phyloP scores from a whole-genome alignment of 2,329 filamentous ascomycete genomes.

The Colletotrichum musicola region DNA sequence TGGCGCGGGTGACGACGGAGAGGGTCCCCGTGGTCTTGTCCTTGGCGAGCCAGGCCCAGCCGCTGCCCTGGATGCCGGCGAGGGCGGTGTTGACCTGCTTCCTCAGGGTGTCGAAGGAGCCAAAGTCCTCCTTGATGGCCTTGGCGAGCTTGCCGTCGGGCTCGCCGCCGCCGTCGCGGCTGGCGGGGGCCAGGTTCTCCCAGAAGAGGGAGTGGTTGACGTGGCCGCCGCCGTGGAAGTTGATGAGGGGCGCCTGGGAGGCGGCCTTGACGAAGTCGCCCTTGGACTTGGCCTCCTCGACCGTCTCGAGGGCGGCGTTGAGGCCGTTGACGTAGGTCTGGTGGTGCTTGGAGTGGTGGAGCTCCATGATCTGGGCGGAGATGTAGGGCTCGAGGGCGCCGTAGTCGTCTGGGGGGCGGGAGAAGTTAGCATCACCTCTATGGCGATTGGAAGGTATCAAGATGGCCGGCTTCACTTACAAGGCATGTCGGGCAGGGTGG shows the following conservation, averaged over 20 bases:
- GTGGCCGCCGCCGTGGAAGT: conserved; percentile 88
- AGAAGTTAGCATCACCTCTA: not conserved
- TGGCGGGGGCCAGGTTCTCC: conserved; percentile 80
- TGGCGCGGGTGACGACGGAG: conserved; percentile 78
- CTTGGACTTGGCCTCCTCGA: conserved; percentile 73
- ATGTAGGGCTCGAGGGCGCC: conserved; percentile 88
- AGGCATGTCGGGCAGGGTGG: conserved; percentile 89
- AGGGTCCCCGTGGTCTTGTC: conserved; percentile 73
- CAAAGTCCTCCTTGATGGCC: conserved; percentile 76
- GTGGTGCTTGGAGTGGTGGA: conserved; percentile 95
- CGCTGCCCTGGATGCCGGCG: conserved; percentile 84
- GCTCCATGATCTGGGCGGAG: conserved; percentile 94
- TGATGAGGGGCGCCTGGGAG: conserved; percentile 68
- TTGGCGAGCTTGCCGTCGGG: conserved; percentile 71
- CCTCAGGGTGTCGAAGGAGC: conserved; percentile 72
- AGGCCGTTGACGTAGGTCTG: conserved; percentile 92
- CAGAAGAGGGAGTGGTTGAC: conserved; percentile 91
- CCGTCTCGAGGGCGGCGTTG: conserved; percentile 82
- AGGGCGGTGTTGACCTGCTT: conserved; percentile 77
- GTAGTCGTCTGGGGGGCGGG: conserved; percentile 82
- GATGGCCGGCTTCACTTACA: conserved; percentile 53
- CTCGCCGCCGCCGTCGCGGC: conserved; percentile 72
- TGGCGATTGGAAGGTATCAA: no score
- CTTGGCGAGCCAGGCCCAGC: conserved; percentile 92
- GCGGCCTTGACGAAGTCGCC: conserved; percentile 68